Conservation (phyloP, 2,329 filamentous ascomycete species). For the Stemphylium vesicarium region DNA sequence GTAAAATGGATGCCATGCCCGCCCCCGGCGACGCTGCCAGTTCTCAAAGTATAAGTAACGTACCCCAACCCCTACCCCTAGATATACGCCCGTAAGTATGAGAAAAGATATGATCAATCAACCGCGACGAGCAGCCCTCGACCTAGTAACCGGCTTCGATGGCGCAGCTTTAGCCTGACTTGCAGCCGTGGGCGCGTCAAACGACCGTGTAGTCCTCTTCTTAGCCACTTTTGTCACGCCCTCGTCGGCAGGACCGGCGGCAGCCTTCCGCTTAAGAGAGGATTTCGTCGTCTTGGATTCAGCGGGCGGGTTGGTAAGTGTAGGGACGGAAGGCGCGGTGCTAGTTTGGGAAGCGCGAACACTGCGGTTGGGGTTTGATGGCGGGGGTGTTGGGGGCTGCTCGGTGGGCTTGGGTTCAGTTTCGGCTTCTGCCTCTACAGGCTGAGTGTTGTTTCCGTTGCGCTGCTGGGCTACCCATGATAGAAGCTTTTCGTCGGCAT, state of each 20-base stretch:
- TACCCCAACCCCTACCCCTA: no score
- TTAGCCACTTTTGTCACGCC: conserved; percentile 25
- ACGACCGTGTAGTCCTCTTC: conserved; percentile 41
- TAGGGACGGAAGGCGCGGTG: conserved; percentile 11
- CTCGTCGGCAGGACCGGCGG: conserved; percentile 21
- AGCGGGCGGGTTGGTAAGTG: neutral
- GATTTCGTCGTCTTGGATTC: conserved; percentile 12
- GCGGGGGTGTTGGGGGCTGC: conserved; percentile 28
- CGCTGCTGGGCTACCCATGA: conserved; percentile 44
- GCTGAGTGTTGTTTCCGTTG: conserved; percentile 11
- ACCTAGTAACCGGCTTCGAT: conserved; percentile 20
- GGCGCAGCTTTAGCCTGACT: conserved; percentile 38
- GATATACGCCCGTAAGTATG: no score
- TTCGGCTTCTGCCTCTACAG: conserved; percentile 18
- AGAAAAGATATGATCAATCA: neutral
- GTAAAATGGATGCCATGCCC: no score
- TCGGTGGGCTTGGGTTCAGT: conserved; percentile 11
- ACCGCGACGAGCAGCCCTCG: neutral
- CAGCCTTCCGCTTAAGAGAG: conserved; percentile 45
- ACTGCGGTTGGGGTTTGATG: conserved; percentile 30
- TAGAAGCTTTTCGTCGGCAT: conserved; percentile 38
- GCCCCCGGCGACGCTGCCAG: no score
- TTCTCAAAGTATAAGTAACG: no score
- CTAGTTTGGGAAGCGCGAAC: conserved; percentile 1
- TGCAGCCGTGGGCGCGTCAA: conserved; percentile 46